A percentile compares a stretch with the other conserved stretches of the same genome.
These are phyloP conservation scores for Alopecurus myosuroides DNA, from an alignment of 176 grass and related monocot genomes.

Conservation along the genomic window DNA sequence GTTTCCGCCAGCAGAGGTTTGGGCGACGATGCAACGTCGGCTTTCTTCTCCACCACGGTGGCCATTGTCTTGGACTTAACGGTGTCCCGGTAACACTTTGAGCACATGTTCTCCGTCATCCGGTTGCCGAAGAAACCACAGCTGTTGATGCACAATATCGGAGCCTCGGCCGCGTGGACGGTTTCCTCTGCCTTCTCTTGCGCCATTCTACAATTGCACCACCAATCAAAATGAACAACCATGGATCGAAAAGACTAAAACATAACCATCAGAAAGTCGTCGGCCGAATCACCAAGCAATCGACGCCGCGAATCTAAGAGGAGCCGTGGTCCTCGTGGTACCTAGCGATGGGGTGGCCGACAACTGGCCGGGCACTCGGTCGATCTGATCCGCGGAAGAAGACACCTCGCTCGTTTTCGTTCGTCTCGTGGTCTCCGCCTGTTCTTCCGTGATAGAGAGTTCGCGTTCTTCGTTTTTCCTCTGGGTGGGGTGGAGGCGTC, in stretches of 20 bases:
- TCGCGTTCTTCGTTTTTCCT: too few species aligned
- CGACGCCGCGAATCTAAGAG: neutral
- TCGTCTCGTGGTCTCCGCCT: neutral
- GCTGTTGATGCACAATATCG: slow-evolving; percentile 53
- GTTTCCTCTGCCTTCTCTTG: slow-evolving; percentile 57
- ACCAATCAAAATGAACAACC: neutral
- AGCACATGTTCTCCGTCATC: slow-evolving; percentile 54
- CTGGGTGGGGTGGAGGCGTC: neutral
- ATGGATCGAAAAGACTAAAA: neutral
- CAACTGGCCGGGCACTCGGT: neutral
- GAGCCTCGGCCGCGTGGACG: slow-evolving; percentile 37
- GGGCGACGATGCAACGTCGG: neutral
- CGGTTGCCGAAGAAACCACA: slow-evolving; percentile 69
- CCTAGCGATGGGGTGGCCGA: neutral
- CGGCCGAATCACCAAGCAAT: neutral
- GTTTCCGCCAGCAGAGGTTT: neutral
- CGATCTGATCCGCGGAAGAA: neutral
- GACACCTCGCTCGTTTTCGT: neutral
- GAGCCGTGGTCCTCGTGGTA: neutral
- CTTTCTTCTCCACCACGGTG: slow-evolving; percentile 9
- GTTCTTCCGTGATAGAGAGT: neutral
- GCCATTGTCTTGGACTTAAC: slow-evolving; percentile 14
- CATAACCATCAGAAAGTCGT: neutral
- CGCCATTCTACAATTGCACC: slow-evolving; percentile 31
- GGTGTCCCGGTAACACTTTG: slow-evolving; percentile 56